Evolutionary conservation across 495 filamentous ascomycete genomes (phyloP), one percentile per base, ranked within the genome.

Genomic region (Hyaloscypha bicolor): DNA sequence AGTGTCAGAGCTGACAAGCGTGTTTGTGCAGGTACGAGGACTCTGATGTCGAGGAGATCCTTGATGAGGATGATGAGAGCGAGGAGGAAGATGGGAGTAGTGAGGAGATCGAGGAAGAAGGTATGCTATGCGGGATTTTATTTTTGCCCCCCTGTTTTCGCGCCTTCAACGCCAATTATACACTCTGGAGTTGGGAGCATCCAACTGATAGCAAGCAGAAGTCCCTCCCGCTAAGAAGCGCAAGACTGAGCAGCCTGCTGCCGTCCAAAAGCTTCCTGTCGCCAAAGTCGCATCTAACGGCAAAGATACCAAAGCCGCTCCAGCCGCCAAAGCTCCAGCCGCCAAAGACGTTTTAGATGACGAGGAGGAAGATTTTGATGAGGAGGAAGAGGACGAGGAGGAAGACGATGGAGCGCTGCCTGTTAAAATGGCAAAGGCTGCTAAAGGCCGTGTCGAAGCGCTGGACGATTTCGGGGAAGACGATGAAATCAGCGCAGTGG

Each of bases 1-100:
- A 56, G 53, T n/a, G 9, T 9, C 53, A 31, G 12, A 37, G 61
- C 61, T 63, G 35, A 63, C 48, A 4, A 55, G 55, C 4, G 14
- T 39, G n/a, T 45, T 5, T 55, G 9, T 9, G 56, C 62, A 76
- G 74, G 30, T 76, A 76, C 65, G 69, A 74, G 42, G 74, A 75
- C 42, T 76, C 74, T 4, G 74, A 69, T 31, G 70, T 57, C 12
- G 74, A 70, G 25, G 69, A 71, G 19, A 73, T 66, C 21, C 67
- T 55, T 6, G 62, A 70, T 11, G 61, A 63, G 21, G 64, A 70
- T 32, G 64, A 62, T 4, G 60, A 63, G 22, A 71, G 67, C 37
- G 66, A 68, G 21, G 64, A 71, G 14, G 67, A 70, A 22, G 69
- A 63, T 37, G 71, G 62, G 21, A 69, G 65, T 30, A 71, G 71